These are phyloP conservation scores for Cryptosporidium felis DNA, from an alignment of 169 alveolate genomes.

Conservation along the genomic window DNA sequence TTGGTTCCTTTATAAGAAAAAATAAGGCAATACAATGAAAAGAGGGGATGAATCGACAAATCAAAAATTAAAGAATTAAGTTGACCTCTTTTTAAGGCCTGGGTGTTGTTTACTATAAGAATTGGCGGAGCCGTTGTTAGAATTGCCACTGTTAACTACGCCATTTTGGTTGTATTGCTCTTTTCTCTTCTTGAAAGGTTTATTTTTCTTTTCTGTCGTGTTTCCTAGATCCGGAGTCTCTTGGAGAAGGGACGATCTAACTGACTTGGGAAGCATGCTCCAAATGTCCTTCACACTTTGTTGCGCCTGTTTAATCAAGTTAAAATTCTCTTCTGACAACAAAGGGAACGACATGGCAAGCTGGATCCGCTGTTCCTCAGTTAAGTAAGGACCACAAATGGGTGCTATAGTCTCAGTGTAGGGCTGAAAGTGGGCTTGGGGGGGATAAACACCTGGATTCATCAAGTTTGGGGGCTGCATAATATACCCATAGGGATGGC, in stretches of 20 bases:
- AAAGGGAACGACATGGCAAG: conserved; percentile 59
- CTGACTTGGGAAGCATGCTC: conserved; percentile 39
- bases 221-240: conserved; percentile 12
- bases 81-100: conserved; percentile 43
- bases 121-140: background rate
- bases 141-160: background rate
- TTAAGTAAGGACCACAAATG: conserved; percentile 60
- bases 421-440: conserved; percentile 42
- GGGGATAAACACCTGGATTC: background rate
- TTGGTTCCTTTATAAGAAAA: conserved; percentile 14
- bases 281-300: conserved; percentile 67
- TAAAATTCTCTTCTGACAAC: conserved; percentile 56
- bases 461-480: conserved; percentile 15
- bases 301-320: conserved; percentile 42
- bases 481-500: conserved; percentile 29
- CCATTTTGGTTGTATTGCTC: conserved; percentile 17
- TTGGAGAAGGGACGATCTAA: conserved; percentile 45
- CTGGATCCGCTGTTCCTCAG: conserved; percentile 50
- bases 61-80: background rate
- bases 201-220: background rate
- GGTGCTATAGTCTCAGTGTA: conserved; percentile 34
- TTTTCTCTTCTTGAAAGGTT: conserved; percentile 32
- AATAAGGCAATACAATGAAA: background rate
- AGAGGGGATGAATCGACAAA: background rate
- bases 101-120: conserved; percentile 35